These are phyloP conservation scores for Lichtheimia corymbifera DNA, from an alignment of 371 early-diverging fungal genomes.

Conservation along the genomic window DNA sequence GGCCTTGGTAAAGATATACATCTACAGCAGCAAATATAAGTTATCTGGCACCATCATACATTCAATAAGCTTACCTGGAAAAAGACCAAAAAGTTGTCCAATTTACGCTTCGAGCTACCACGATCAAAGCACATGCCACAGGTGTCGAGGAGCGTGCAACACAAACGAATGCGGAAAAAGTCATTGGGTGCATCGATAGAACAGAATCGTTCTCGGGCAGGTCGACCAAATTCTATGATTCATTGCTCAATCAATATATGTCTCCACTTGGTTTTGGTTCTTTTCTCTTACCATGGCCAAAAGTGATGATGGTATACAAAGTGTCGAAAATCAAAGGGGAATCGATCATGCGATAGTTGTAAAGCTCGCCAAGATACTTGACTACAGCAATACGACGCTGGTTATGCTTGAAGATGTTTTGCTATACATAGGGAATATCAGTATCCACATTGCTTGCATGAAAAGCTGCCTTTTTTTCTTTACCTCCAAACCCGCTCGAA, in stretches of 20 bases:
- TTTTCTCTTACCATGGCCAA: slow-evolving; percentile 74
- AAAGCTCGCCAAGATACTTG: slow-evolving; percentile 91
- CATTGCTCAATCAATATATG: slow-evolving; percentile 3
- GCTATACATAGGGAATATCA: slow-evolving; percentile 21
- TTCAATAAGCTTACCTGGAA: slow-evolving; percentile 59
- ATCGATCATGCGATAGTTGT: slow-evolving; percentile 86
- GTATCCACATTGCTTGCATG: not conserved
- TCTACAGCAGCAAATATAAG: slow-evolving; percentile 29
- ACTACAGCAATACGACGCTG: slow-evolving; percentile 83
- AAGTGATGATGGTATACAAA: slow-evolving; percentile 78
- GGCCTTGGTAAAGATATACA: slow-evolving; percentile 86
- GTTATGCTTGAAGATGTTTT: slow-evolving; percentile 87
- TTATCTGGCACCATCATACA: not conserved
- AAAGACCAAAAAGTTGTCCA: slow-evolving; percentile 75
- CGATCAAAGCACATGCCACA: slow-evolving; percentile 87
- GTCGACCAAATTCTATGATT: slow-evolving; percentile 71
- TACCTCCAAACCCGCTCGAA: slow-evolving; percentile 86
- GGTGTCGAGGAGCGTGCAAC: slow-evolving; percentile 84
- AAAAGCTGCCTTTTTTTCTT: not conserved
- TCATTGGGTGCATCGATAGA: slow-evolving; percentile 85
- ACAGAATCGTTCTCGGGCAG: slow-evolving; percentile 63
- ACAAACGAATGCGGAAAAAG: slow-evolving; percentile 91
- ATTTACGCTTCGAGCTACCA: slow-evolving; percentile 62
- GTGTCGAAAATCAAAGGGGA: slow-evolving; percentile 81
- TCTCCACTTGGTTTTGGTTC: too few species aligned